These are phyloP conservation scores for Solanum sitiens DNA, from an alignment of 257 asterid genomes.

Conservation along the genomic window DNA sequence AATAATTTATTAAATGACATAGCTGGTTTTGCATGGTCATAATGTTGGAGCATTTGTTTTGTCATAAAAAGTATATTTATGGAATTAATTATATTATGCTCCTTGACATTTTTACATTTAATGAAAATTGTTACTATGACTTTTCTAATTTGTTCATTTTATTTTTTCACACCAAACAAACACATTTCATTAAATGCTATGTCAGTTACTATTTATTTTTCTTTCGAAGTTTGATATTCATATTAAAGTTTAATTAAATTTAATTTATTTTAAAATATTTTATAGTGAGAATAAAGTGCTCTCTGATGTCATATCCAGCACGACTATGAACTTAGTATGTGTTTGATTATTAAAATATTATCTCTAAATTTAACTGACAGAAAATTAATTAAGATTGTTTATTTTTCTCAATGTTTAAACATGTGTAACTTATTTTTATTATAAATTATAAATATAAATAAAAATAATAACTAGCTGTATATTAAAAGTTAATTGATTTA, in stretches of 20 bases:
- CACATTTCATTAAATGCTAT: neutral
- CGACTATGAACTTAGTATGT: neutral
- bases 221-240: fast-evolving
- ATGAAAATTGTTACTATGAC: neutral
- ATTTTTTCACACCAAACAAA: neutral
- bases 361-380: neutral
- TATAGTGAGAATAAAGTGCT: no score
- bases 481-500: neutral
- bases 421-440: neutral
- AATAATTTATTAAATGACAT: neutral
- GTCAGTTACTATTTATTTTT: neutral
- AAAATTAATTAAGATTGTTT: neutral
- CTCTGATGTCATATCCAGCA: fast-evolving
- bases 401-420: neutral
- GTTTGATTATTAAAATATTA: neutral
- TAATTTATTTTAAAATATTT: fast-evolving
- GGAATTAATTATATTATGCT: neutral
- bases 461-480: neutral
- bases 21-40: neutral
- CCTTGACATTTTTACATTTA: neutral
- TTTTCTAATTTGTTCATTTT: neutral
- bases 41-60: neutral
- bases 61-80: neutral
- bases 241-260: no score
- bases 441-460: neutral